Evolutionary conservation across 1,284 basidiomycete species (phyloP).

Genomic region (Cryptococcus sp.): DNA sequence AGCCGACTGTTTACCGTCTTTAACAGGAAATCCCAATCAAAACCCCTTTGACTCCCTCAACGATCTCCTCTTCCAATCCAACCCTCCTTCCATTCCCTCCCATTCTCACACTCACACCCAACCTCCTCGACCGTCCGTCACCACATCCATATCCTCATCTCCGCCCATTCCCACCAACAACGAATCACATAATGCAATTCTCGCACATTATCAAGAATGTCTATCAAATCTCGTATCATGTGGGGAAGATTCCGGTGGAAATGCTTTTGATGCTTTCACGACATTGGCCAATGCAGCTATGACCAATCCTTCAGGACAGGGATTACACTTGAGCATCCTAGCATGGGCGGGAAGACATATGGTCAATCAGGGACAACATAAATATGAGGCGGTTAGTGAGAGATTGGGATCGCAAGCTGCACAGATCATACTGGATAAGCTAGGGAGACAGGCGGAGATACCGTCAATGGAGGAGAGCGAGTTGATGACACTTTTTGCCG

Average conservation of each 20-base stretch:
- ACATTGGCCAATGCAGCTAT: constrained; percentile 17
- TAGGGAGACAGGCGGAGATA: neutral
- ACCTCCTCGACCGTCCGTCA: neutral
- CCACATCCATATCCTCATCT: neutral
- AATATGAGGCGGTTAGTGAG: constrained; percentile 33
- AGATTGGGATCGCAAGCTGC: constrained; percentile 23
- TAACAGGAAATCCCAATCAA: constrained; percentile 8
- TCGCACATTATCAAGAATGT: constrained; percentile 22
- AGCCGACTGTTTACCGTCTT: constrained; percentile 24
- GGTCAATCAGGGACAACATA: constrained; percentile 27
- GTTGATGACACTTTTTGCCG: constrained; percentile 29
- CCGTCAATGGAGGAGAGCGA: constrained; percentile 10
- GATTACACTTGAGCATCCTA: constrained; percentile 28
- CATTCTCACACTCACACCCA: neutral
- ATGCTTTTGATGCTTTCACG: constrained; percentile 25
- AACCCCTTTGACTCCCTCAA: constrained; percentile 21
- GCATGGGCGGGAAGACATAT: constrained; percentile 36
- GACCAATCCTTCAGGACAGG: constrained; percentile 15
- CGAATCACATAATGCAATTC: constrained; percentile 11
- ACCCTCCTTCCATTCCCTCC: neutral
- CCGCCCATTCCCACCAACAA: neutral
- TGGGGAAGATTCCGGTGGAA: constrained; percentile 11
- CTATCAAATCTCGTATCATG: constrained; percentile 24
- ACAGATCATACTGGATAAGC: constrained; percentile 13
- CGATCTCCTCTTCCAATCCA: neutral